Evolutionary conservation across 1,139 yeast species (phyloP).

Genomic region (Trichomonascaceae sp.): DNA sequence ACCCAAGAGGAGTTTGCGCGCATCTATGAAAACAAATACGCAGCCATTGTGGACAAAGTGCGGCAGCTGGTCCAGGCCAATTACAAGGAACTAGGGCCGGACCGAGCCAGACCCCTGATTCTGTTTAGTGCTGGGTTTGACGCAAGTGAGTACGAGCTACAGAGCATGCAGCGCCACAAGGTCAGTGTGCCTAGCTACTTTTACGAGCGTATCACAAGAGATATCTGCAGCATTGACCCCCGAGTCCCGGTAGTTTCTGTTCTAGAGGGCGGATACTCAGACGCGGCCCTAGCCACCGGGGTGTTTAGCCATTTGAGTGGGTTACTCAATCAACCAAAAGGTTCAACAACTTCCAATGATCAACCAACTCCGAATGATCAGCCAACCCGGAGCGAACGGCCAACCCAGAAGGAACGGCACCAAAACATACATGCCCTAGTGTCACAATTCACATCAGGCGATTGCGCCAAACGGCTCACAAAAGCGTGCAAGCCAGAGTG

Average conservation of each 20-base stretch:
- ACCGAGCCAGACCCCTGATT: constrained; percentile 60
- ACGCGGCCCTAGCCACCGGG: constrained; percentile 72
- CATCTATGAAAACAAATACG: constrained; percentile 50
- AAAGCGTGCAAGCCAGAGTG: constrained; percentile 61
- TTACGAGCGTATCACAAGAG: constrained; percentile 60
- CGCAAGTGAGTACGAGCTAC: constrained; percentile 74
- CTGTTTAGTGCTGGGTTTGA: constrained; percentile 80
- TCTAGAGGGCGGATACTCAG: constrained; percentile 81
- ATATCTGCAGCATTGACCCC: constrained; percentile 39
- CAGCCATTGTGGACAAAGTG: constrained; percentile 52
- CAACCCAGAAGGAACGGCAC: no score
- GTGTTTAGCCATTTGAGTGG: constrained; percentile 70
- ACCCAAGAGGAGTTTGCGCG: constrained; percentile 50
- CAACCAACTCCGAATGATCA: no score
- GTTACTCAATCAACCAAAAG: constrained; percentile 45
- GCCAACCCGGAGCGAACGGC: no score
- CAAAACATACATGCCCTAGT: no score
- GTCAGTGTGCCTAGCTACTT: constrained; percentile 76
- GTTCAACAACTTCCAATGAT: constrained; percentile 32
- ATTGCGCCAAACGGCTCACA: constrained; percentile 50
- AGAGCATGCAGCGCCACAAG: constrained; percentile 76
- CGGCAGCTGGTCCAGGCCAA: constrained; percentile 39
- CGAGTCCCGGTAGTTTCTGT: constrained; percentile 56
- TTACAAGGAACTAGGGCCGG: constrained; percentile 34
- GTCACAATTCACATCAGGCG: no score